Conservation (phyloP, 148 eudicot genomes). For the Rhododendron kiyosumense region DNA sequence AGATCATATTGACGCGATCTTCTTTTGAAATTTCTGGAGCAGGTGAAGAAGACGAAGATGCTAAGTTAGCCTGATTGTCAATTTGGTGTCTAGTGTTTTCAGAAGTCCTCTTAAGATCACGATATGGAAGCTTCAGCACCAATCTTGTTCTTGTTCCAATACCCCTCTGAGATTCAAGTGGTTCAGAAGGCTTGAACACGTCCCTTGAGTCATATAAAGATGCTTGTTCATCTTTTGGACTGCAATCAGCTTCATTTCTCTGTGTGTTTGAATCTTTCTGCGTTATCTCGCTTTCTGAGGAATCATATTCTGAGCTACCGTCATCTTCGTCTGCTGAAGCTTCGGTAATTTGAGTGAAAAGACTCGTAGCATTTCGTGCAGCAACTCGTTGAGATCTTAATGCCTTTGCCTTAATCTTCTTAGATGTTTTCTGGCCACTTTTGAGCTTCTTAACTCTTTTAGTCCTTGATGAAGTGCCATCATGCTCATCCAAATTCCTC, state of each 20-base stretch:
- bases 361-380: slow-evolving; percentile 54
- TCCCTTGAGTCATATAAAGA: slow-evolving; percentile 24
- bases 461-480: slow-evolving; percentile 43
- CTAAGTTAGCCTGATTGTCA: slow-evolving; percentile 22
- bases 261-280: slow-evolving; percentile 31
- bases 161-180: slow-evolving; percentile 24
- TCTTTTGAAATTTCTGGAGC: slow-evolving; percentile 26
- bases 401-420: slow-evolving; percentile 41
- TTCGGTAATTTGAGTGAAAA: slow-evolving; percentile 43
- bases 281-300: slow-evolving; percentile 51
- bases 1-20: slow-evolving; percentile 14
- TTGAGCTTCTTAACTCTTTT: slow-evolving; percentile 37
- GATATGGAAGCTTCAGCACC: slow-evolving; percentile 55
- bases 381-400: slow-evolving; percentile 75
- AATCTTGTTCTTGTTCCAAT: slow-evolving; percentile 43
- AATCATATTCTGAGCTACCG: slow-evolving; percentile 39
- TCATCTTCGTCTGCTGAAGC: slow-evolving; percentile 51
- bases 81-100: slow-evolving; percentile 20
- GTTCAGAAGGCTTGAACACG: slow-evolving; percentile 25
- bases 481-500: slow-evolving; percentile 49
- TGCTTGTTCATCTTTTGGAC: slow-evolving; percentile 21
- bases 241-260: slow-evolving; percentile 23
- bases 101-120: slow-evolving; percentile 32
- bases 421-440: slow-evolving; percentile 30
- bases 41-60: slow-evolving; percentile 34